phyloP scores from a whole-genome alignment of 176 grass and related monocot species.

The Melocanna baccifera region DNA sequence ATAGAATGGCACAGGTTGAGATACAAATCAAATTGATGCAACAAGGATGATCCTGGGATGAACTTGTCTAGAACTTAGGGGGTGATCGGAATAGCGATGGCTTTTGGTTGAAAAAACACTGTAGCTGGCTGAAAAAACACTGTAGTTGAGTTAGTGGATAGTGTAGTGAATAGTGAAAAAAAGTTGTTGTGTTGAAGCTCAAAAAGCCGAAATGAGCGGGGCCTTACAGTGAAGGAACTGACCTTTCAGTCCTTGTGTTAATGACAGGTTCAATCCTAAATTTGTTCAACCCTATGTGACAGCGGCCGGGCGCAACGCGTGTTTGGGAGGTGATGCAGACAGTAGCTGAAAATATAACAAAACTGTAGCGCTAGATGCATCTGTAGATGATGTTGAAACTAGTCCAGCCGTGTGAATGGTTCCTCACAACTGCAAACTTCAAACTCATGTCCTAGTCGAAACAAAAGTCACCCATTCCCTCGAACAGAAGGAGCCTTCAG shows the following conservation, averaged over 20 bases:
- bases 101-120: too few relatives aligned
- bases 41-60: background rate
- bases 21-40: background rate
- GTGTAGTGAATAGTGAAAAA: too few relatives aligned
- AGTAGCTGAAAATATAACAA: background rate
- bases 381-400: background rate
- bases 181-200: too few relatives aligned
- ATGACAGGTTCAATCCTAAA: background rate
- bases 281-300: background rate
- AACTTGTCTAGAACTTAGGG: slow-evolving; percentile 17
- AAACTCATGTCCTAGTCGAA: background rate
- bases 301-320: background rate
- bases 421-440: background rate
- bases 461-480: background rate
- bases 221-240: background rate
- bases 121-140: too few relatives aligned
- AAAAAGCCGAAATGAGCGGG: too few relatives aligned
- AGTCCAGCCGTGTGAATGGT: background rate
- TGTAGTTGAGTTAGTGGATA: too few relatives aligned
- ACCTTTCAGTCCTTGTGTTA: background rate
- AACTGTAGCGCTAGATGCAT: background rate
- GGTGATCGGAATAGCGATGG: too few relatives aligned
- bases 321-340: background rate
- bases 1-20: background rate
- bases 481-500: slow-evolving; percentile 18